Percentiles rank a stretch among this genome's conserved stretches.
Evolutionary conservation across 768 basidiomycete genomes (phyloP).

Genomic region (Mycena capillaripes): DNA sequence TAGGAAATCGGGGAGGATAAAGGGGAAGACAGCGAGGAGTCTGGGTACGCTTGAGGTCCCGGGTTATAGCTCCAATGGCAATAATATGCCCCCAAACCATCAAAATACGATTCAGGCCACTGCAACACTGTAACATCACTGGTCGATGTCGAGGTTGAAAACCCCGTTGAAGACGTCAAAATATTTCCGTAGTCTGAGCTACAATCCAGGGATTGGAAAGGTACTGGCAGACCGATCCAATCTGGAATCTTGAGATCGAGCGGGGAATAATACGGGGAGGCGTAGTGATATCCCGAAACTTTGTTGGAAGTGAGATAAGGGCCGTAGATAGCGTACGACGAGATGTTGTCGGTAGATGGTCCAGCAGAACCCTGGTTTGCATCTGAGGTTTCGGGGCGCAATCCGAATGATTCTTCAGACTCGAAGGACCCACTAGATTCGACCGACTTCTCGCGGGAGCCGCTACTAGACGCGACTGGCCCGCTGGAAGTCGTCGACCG

Average conservation of each 20-base stretch:
- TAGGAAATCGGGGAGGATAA: not conserved
- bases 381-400: conserved; percentile 16
- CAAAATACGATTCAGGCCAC: too few species aligned
- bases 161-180: not conserved
- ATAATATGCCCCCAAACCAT: not conserved
- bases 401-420: conserved; percentile 31
- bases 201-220: not conserved
- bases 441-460: conserved; percentile 19
- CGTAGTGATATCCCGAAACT: not conserved
- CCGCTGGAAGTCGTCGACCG: not conserved
- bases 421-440: conserved; percentile 20
- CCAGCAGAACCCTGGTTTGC: not conserved
- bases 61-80: not conserved
- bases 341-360: not conserved
- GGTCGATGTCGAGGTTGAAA: not conserved
- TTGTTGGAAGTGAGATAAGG: conserved; percentile 19
- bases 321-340: conserved; percentile 9
- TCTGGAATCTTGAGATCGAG: conserved; percentile 19
- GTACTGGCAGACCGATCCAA: not conserved
- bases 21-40: too few species aligned
- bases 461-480: conserved; percentile 22
- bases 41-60: not conserved
- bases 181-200: not conserved
- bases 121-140: not conserved
- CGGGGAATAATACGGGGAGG: not conserved